phyloP scores from a whole-genome alignment of 495 filamentous ascomycete species.

The Trichoderma reesei region DNA sequence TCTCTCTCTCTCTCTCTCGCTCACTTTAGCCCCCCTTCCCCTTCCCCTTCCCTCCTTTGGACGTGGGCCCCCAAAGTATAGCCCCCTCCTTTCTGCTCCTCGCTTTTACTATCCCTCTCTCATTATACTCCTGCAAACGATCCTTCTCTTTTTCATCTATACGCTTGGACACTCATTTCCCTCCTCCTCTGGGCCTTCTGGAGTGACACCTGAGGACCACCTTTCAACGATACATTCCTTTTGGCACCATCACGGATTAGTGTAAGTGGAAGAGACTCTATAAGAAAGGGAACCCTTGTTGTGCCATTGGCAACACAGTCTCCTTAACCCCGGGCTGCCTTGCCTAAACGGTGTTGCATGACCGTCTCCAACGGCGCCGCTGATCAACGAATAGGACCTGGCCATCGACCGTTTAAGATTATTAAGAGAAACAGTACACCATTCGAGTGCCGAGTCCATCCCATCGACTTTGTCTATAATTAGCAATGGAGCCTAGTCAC shows the following conservation, averaged over 20 bases:
- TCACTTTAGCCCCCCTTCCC: not conserved
- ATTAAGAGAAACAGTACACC: not conserved
- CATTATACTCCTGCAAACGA: no score
- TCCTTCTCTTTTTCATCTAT: not conserved
- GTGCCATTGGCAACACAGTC: not conserved
- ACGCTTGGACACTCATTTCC: not conserved
- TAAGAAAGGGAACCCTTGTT: conserved; percentile 6
- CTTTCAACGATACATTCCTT: not conserved
- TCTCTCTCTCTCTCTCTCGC: not conserved
- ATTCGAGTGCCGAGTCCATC: not conserved
- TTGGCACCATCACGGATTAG: conserved; percentile 6
- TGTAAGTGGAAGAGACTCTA: conserved; percentile 4
- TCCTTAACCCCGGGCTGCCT: conserved; percentile 1
- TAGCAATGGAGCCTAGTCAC: conserved; percentile 7
- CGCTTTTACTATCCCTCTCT: no score
- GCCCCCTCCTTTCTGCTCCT: not conserved
- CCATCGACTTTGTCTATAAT: conserved; percentile 5
- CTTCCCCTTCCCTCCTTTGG: not conserved
- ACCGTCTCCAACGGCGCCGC: conserved; percentile 8
- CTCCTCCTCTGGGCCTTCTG: not conserved
- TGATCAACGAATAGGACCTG: conserved; percentile 8
- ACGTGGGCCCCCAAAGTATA: not conserved
- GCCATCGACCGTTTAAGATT: conserved; percentile 6
- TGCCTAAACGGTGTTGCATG: conserved; percentile 9
- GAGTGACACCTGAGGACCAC: not conserved